Base-by-base conservation (phyloP, 2,329 filamentous ascomycete species). In the Colletotrichum lupini region DNA sequence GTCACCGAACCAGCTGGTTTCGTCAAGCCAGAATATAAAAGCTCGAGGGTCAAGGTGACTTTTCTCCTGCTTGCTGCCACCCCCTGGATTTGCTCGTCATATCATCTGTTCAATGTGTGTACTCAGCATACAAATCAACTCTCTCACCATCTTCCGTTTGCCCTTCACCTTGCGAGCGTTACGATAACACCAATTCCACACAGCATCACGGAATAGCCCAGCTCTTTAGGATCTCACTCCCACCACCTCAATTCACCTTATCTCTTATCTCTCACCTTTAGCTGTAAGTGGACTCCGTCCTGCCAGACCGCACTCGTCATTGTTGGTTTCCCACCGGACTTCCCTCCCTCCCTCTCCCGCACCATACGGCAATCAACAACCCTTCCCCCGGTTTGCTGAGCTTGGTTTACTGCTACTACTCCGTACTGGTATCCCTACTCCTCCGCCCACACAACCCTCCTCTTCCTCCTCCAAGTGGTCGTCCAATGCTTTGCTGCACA, bases 1-100 rank as follows among this genome's bases (percentile, higher is more conserved):
- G 71, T 71, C 71, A 73, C 67, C 67, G 61, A 71, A 55, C 60
- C 42, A 70, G 71, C 72, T 74, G 72, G 68, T 74, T 74, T 72
- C 72, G 72, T 74, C 68, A 62, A 68, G 24, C 52, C 59, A 71
- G 67, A 62, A 73, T 73, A 73, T 73, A 73, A 66, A 73, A 52
- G 56, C 62, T 71, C 67, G 35, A 73, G 46, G 42, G 71, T 28
- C 67, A 61, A 66, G 60, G 71, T 73, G 32, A 70, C 67, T 30
- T 30, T 66, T 71, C 16, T 35, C 22, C 22, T 26, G 7, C n/a
- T 14, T n/a, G n/a, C 37, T 22, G 19, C 14, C 59, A 24, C 37
- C 26, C 26, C 70, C 42, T 26, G 22, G 19, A 57, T 4, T 3
- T n/a, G 24, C 26, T 69, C 56, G 67, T 61, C 56, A 68, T 72